phyloP scores from a whole-genome alignment of 495 filamentous ascomycete genomes.

The Neurospora tetrasperma region DNA sequence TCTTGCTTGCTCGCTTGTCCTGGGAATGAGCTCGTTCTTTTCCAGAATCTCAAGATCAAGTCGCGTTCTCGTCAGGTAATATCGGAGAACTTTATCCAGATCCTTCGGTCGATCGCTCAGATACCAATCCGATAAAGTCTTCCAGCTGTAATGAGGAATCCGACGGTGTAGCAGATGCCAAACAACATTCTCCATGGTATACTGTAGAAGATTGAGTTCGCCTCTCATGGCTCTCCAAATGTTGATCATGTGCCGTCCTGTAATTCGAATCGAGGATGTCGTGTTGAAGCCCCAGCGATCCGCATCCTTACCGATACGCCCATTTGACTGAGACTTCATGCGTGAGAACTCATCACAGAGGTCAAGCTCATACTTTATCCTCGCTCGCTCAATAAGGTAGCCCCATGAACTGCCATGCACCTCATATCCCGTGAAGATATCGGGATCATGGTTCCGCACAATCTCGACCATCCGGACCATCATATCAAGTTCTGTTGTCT shows the following conservation, averaged over 20 bases:
- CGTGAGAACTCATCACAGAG: conserved; percentile 84
- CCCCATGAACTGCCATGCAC: conserved; percentile 92
- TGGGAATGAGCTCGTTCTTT: conserved; percentile 73
- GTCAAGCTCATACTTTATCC: conserved; percentile 77
- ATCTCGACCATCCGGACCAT: conserved; percentile 76
- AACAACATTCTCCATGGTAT: conserved; percentile 93
- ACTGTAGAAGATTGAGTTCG: conserved; percentile 82
- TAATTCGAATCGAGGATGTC: conserved; percentile 76
- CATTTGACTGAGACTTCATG: conserved; percentile 70
- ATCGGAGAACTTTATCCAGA: conserved; percentile 63
- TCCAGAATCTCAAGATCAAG: conserved; percentile 87
- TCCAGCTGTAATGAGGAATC: conserved; percentile 78
- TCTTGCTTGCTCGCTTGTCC: conserved; percentile 91
- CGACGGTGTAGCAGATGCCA: conserved; percentile 88
- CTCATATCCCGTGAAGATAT: conserved; percentile 92
- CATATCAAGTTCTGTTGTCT: conserved; percentile 71
- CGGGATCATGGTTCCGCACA: conserved; percentile 75
- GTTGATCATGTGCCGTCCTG: conserved; percentile 91
- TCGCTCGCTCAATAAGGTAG: conserved; percentile 83
- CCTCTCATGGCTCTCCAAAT: conserved; percentile 94
- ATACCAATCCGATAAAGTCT: conserved; percentile 75
- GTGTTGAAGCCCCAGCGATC: conserved; percentile 91
- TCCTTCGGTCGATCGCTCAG: conserved; percentile 53
- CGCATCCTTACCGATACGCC: conserved; percentile 72
- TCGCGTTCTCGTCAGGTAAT: conserved; percentile 67